phyloP scores from a whole-genome alignment of 2,329 filamentous ascomycete species.

The Pseudogymnoascus destructans region DNA sequence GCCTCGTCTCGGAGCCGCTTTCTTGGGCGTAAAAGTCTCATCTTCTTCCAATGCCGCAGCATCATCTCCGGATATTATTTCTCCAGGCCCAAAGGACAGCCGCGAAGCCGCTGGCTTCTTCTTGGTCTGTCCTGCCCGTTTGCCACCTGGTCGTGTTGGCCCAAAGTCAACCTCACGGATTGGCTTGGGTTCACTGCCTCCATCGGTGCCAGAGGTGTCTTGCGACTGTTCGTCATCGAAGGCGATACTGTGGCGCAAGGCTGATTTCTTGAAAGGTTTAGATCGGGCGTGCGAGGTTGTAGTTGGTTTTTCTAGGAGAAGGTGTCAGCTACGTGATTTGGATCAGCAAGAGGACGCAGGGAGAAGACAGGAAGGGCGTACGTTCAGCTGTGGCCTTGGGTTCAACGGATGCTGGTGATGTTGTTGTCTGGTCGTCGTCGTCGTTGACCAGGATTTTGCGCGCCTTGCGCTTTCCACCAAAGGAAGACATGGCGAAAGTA shows the following conservation, averaged over 20 bases:
- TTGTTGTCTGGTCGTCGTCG: slow-evolving; percentile 39
- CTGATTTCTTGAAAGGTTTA: slow-evolving; percentile 45
- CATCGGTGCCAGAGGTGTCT: neutral
- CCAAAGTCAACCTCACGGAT: slow-evolving; percentile 10
- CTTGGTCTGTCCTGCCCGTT: slow-evolving; percentile 40
- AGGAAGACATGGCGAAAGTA: slow-evolving; percentile 25
- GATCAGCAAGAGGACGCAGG: slow-evolving; percentile 22
- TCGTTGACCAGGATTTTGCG: slow-evolving; percentile 63
- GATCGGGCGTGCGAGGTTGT: slow-evolving; percentile 30
- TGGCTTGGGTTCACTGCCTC: slow-evolving; percentile 9
- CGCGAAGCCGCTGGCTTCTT: slow-evolving; percentile 52
- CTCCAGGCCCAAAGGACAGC: slow-evolving; percentile 60
- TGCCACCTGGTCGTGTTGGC: slow-evolving; percentile 13
- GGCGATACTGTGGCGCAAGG: slow-evolving; percentile 43
- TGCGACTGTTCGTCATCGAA: slow-evolving; percentile 24
- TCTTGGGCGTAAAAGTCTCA: slow-evolving; percentile 48
- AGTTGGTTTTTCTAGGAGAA: slow-evolving; percentile 12
- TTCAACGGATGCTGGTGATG: slow-evolving; percentile 10
- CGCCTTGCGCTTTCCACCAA: slow-evolving; percentile 51
- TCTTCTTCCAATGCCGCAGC: slow-evolving; percentile 38
- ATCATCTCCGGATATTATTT: slow-evolving; percentile 40
- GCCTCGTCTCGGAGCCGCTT: slow-evolving; percentile 46
- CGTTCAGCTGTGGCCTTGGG: slow-evolving; percentile 14
- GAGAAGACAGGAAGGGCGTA: slow-evolving; percentile 18
- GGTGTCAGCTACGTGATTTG: slow-evolving; percentile 20